These are phyloP conservation scores for Kregervanrija pseudodelftensis DNA, from an alignment of 805 yeast genomes.

Conservation along the genomic window DNA sequence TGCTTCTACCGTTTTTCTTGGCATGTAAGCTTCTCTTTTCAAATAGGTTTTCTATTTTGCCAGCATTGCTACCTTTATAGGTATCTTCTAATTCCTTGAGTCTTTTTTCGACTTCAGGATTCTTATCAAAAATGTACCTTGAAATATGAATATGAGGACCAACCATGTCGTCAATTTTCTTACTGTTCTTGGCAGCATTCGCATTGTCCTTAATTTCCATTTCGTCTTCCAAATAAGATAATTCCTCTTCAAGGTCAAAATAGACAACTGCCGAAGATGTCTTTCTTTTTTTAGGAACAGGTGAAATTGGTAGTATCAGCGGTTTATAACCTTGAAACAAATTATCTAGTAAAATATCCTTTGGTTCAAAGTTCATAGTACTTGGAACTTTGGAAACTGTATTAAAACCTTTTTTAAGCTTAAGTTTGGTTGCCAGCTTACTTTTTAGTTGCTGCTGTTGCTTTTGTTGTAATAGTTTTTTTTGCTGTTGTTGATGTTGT, in stretches of 20 bases:
- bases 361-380: constrained; percentile 26
- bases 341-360: constrained; percentile 27
- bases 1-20: too few species aligned
- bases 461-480: not conserved
- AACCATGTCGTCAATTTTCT: constrained; percentile 7
- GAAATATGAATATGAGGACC: constrained; percentile 16
- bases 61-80: too few species aligned
- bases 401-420: constrained; percentile 26
- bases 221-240: constrained; percentile 19
- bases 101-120: constrained; percentile 13
- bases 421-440: not conserved
- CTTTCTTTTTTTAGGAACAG: constrained; percentile 16
- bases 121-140: constrained; percentile 11
- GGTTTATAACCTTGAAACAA: constrained; percentile 32
- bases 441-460: constrained; percentile 2
- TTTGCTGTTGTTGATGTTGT: constrained; percentile 3
- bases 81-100: constrained; percentile 6
- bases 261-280: constrained; percentile 23
- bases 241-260: constrained; percentile 27
- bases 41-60: too few species aligned
- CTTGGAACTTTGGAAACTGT: constrained; percentile 29
- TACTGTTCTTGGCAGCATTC: constrained; percentile 4
- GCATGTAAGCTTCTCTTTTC: too few species aligned
- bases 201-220: constrained; percentile 4
- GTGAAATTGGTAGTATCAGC: constrained; percentile 25